phyloP scores from a whole-genome alignment of 768 basidiomycete genomes.

The Kwoniella mangroviensis region DNA sequence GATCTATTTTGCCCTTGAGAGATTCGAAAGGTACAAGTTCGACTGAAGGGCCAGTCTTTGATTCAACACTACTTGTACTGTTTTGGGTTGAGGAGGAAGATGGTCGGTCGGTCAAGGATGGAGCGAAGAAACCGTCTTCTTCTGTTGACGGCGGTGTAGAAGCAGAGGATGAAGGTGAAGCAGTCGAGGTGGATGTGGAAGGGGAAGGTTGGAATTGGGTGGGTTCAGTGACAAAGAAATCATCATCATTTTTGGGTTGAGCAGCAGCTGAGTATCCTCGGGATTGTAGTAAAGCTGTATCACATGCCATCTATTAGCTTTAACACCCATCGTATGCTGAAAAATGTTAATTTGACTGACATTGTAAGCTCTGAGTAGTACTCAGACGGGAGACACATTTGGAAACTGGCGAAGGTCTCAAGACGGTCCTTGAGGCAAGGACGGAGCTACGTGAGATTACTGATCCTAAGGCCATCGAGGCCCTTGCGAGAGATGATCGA shows the following conservation, averaged over 20 bases:
- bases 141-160: neutral
- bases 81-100: neutral
- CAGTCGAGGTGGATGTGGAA: conserved; percentile 8
- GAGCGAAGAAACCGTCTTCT: conserved; percentile 25
- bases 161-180: conserved; percentile 6
- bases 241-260: conserved; percentile 25
- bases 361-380: conserved; percentile 15
- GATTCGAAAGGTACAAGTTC: conserved; percentile 53
- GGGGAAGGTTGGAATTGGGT: neutral
- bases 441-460: conserved; percentile 20
- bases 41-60: conserved; percentile 17
- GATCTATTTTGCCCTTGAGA: conserved; percentile 56
- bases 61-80: neutral
- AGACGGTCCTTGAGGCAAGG: conserved; percentile 9
- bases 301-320: neutral
- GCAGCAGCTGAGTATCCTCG: conserved; percentile 29
- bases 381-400: neutral
- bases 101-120: conserved; percentile 10
- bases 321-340: neutral
- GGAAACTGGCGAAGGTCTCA: neutral
- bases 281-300: conserved; percentile 8
- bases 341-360: conserved; percentile 2
- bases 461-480: conserved; percentile 16
- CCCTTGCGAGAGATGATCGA: conserved; percentile 23
- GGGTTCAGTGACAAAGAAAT: conserved; percentile 25